Percentiles rank a stretch among this genome's conserved stretches.
These are phyloP conservation scores for Trypanosoma melophagium DNA, from an alignment of 208 protist genomes.

Conservation along the genomic window DNA sequence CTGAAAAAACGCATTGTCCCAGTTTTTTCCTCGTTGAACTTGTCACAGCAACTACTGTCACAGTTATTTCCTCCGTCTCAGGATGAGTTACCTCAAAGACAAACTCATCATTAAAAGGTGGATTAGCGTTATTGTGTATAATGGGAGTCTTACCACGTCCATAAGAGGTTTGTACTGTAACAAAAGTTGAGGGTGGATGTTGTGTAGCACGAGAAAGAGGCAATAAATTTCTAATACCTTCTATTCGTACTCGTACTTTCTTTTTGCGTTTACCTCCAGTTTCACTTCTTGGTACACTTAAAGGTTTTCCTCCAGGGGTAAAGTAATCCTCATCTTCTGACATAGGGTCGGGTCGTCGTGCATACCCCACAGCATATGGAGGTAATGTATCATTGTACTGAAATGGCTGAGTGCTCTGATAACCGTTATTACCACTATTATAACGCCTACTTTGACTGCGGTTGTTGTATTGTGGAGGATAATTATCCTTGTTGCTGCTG, in stretches of 20 bases:
- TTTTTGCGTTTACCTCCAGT: background rate
- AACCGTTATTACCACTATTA: background rate
- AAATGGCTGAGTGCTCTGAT: background rate
- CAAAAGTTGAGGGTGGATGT: conserved; percentile 38
- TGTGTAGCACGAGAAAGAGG: conserved; percentile 26
- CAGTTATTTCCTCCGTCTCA: conserved; percentile 64
- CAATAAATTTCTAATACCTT: conserved; percentile 51
- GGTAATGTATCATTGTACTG: conserved; percentile 26
- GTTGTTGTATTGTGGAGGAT: background rate
- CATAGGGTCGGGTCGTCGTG: background rate
- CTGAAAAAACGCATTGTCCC: conserved; percentile 68
- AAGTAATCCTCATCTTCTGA: conserved; percentile 19
- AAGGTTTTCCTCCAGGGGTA: background rate
- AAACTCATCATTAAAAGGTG: conserved; percentile 80
- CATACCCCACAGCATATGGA: conserved; percentile 3
- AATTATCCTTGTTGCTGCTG: background rate
- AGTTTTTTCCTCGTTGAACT: conserved; percentile 37
- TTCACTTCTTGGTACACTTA: background rate
- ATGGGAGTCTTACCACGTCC: conserved; percentile 60
- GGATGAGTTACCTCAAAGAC: conserved; percentile 53
- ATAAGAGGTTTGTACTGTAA: conserved; percentile 58
- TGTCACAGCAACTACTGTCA: conserved; percentile 54
- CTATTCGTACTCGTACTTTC: conserved; percentile 56
- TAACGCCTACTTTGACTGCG: background rate
- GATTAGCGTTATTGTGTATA: conserved; percentile 43